These are phyloP conservation scores for Ilyonectria mors-panacis DNA, from an alignment of 2,329 filamentous ascomycete genomes.

Conservation along the genomic window DNA sequence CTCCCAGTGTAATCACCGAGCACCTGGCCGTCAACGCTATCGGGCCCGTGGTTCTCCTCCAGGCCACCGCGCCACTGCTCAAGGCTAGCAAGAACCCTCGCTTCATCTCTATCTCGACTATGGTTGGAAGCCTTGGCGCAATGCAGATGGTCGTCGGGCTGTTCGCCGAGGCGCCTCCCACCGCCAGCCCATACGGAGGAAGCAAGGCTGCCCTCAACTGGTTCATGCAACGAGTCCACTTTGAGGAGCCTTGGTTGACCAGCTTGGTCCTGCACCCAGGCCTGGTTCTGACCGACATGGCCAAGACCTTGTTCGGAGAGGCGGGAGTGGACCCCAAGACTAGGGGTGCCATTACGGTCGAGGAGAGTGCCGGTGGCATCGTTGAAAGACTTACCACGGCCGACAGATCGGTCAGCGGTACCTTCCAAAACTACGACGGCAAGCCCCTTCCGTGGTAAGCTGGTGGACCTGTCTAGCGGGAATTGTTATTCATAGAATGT, in stretches of 20 bases:
- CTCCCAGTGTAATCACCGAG: background rate
- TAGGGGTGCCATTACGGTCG: background rate
- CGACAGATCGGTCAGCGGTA: background rate
- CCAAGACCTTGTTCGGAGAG: background rate
- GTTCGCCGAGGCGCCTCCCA: background rate
- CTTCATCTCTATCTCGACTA: conserved; percentile 17
- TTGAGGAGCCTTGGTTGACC: conserved; percentile 47
- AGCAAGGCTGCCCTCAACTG: conserved; percentile 38
- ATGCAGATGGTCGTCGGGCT: conserved; percentile 6
- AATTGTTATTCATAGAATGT: background rate
- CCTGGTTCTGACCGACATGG: conserved; percentile 24
- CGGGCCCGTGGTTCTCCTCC: conserved; percentile 15
- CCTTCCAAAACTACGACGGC: conserved; percentile 8
- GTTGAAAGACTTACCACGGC: background rate
- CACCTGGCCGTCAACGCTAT: conserved; percentile 15
- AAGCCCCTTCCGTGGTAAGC: conserved; percentile 10
- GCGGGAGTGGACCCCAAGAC: background rate
- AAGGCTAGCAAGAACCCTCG: conserved; percentile 15
- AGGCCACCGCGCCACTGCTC: conserved; percentile 23
- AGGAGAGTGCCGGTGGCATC: conserved; percentile 8
- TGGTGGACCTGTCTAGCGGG: background rate
- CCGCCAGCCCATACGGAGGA: conserved; percentile 15
- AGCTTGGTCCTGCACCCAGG: conserved; percentile 31
- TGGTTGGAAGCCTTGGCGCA: conserved; percentile 3
- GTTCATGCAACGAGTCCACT: conserved; percentile 35